Evolutionary conservation across 225 moss, liverwort and hornwort species (phyloP), one percentile per base, ranked within the genome.

Genomic region (Physcomitrium patens): DNA sequence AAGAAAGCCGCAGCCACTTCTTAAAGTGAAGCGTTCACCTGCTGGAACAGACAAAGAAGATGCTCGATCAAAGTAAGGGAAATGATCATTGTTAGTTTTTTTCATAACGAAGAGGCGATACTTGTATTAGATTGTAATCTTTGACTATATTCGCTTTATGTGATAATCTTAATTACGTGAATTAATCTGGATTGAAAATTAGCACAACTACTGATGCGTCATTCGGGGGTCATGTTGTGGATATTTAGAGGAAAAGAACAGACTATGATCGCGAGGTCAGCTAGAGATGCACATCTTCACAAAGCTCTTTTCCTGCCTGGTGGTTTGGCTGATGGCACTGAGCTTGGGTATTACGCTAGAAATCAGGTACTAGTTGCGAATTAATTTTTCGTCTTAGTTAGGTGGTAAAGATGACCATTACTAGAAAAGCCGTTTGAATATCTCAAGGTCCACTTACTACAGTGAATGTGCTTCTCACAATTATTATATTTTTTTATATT

Each of bases 271-370:
- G 78, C 78, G 28, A 71, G 85, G 64, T 85, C 81, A 61, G 82
- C 78, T 28, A 76, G 82, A 46, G 81, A 82, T 79, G 85, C 85
- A 49, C 82, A 82, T 74, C 79, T 86, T 56, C 82, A 86, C 77
- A 86, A 77, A 77, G 73, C 86, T 55, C 82, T 86, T 70, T 86
- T 86, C 51, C 66, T 86, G 7, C 86, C 87, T 10, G 84, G 79
- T 66, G 87, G 87, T 77, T 73, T 87, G 70, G 45, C 79, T 16
- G 87, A 87, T 74, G 87, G 84, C 67, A 84, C 84, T 48, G 84
- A 82, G 78, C 79, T 87, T 63, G 87, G 84, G 13, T 87, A 87
- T 68, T 80, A 84, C 20, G 73, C 79, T 19, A 82, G 84, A 76
- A 82, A 74, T 62, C 73, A 87, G 87, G 87, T 87, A 73, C 24